These are phyloP conservation scores for Colletotrichum godetiae DNA, from an alignment of 2,329 filamentous ascomycete genomes.

Conservation along the genomic window DNA sequence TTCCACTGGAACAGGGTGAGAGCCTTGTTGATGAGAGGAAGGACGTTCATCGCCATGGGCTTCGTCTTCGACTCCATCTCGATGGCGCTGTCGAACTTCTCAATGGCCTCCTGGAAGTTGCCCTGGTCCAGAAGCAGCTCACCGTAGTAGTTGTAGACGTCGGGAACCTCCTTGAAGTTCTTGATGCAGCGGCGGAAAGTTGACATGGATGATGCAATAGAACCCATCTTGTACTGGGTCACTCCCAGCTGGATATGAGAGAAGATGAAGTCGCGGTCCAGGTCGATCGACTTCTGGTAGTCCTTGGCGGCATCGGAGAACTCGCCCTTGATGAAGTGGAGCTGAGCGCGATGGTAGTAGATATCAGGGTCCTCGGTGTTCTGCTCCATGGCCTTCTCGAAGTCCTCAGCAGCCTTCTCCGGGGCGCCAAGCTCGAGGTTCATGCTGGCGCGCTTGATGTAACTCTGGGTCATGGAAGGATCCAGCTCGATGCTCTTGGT, in stretches of 20 bases:
- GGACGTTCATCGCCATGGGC: slow-evolving; percentile 95
- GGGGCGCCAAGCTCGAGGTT: slow-evolving; percentile 91
- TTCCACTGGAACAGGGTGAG: slow-evolving; percentile 98
- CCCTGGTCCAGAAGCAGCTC: slow-evolving; percentile 96
- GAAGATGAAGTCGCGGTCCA: slow-evolving; percentile 97
- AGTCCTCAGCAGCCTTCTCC: slow-evolving; percentile 88
- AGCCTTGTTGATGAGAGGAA: slow-evolving; percentile 98
- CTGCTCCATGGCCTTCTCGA: slow-evolving; percentile 85
- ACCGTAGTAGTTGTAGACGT: slow-evolving; percentile 99
- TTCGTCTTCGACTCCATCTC: slow-evolving; percentile 97
- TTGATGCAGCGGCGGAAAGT: slow-evolving; percentile 98
- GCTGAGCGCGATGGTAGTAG: slow-evolving; percentile 98
- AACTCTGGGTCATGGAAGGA: slow-evolving; percentile 90
- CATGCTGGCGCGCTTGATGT: slow-evolving; percentile 99
- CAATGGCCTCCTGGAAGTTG: slow-evolving; percentile 93
- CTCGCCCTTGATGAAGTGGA: slow-evolving; percentile 97
- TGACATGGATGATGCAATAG: slow-evolving; percentile 96
- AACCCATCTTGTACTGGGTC: slow-evolving; percentile 99
- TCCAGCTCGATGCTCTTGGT: slow-evolving; percentile 94
- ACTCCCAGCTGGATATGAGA: slow-evolving; percentile 99
- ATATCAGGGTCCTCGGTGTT: slow-evolving; percentile 94
- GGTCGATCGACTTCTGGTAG: slow-evolving; percentile 98
- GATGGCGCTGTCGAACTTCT: slow-evolving; percentile 98
- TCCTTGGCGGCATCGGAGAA: slow-evolving; percentile 95
- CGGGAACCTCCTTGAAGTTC: slow-evolving; percentile 96